Conservation (phyloP, 257 asterid species). For the Ballota nigra region DNA sequence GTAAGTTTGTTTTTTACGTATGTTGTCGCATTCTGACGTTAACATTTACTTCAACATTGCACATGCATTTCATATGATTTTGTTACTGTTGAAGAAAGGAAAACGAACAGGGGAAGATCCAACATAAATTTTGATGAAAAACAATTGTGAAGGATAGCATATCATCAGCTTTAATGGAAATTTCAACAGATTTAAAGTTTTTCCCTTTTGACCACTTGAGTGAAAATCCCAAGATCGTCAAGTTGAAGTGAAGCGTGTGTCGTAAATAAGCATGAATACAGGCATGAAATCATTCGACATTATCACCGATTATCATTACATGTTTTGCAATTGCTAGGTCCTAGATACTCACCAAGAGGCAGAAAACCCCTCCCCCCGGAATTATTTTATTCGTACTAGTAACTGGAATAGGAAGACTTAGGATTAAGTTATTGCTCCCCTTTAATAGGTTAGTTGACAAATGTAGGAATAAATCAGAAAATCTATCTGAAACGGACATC, state of each 20-base stretch:
- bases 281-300: neutral
- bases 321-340: too few species aligned
- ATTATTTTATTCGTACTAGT: neutral
- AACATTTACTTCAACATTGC: neutral
- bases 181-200: neutral
- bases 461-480: neutral
- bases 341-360: neutral
- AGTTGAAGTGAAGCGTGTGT: neutral
- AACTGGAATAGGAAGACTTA: neutral
- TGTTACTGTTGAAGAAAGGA: neutral
- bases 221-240: neutral
- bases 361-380: neutral
- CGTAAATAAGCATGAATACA: neutral
- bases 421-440: neutral
- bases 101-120: neutral
- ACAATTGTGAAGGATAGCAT: neutral
- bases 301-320: neutral
- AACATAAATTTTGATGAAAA: neutral
- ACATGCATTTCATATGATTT: neutral
- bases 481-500: neutral
- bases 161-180: neutral
- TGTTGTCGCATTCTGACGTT: constrained; percentile 17
- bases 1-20: constrained; percentile 45
- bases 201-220: neutral
- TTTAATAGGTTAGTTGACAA: neutral